Base-by-base conservation (phyloP, 2,329 filamentous ascomycete genomes). In the Botrytis aclada region DNA sequence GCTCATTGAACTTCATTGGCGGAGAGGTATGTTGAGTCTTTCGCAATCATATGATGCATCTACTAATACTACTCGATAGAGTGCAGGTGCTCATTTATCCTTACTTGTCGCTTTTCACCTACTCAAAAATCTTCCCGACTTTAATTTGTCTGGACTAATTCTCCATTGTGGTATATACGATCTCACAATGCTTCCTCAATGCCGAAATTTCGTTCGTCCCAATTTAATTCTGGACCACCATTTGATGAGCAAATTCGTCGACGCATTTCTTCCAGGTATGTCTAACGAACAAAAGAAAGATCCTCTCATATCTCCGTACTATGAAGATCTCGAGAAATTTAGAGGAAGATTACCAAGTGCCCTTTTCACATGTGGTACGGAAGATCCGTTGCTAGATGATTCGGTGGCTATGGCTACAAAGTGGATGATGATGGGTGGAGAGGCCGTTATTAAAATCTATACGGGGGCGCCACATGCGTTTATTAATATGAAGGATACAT, bases 391-490 rank as follows among this genome's bases (percentile, higher is more conserved):
- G 73, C 76, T 89, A 0, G 83, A 86, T 76, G 87, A 89, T 77
- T 83, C 83, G 16, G 76, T 89, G 70, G 76, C 87, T 0, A 88
- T 89, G 87, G 82, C 82, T 6, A 80, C 82, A 2, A 88, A 87
- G 80, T 89, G 87, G 87, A 77, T 80, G 76, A 85, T 85, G 79
- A 82, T 81, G 75, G 86, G 86, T 3, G 84, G 83, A 8, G 85
- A 87, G 78, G 82, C 83, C 0, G 80, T 87, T 4, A 80, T 88
- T 4, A 89, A 86, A 80, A 81, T 88, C 25, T 87, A 84, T 77
- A 83, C 84, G n/a, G 87, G 87, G 0, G 86, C 84, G 14, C 82
- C 85, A 29, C 88, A 89, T 82, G 86, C 84, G 0, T 89, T 87
- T 74, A 83, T 79, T 66, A 63, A 54, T 8, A 77, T 79, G 3